Base-by-base conservation (phyloP, 129 eudicot genomes). In the Centaurea solstitialis region DNA sequence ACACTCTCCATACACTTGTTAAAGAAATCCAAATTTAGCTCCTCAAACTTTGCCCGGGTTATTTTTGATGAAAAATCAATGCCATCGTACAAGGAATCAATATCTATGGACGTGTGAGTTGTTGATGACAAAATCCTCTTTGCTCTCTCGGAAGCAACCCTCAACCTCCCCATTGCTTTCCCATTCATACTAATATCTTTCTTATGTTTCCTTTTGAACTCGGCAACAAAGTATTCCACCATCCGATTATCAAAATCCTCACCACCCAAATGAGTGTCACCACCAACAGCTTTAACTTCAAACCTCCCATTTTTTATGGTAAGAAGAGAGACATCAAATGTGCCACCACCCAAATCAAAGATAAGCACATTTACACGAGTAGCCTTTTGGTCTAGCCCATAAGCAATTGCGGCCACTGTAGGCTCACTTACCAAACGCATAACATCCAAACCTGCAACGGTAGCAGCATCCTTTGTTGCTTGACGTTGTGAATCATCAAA, bases 341-440 rank as follows among this genome's bases (percentile, higher is more conserved):
- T 76, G 4, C 80, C 80, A 10, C 80, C 80, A 76, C 80, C 80
- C 50, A 76, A 61, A 64, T 76, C 80, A 76, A 62, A 76, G 13
- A 64, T 62, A 76, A 76, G 35, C 59, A 76, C 74, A 68, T 78
- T 69, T 13, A 35, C 77, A 12, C 37, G 13, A 6, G 59, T 11
- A 20, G 57, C 70, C 35, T 76, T 61, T 5, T 76, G 9, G 7
- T 76, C 17, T 30, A 59, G 30, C 30, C 30, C 30, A 26, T 26
- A 26, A 26, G 30, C 30, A 26, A 26, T 26, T 26, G 30, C 30
- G 30, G 30, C 30, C 30, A 2, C 30, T 26, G 30, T 26, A 26
- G 30, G 30, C 2, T 26, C 30, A 26, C 30, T 26, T 26, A 26
- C 30, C 30, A 26, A 26, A 26, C 30, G 30, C 30, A 26, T 26